Evolutionary conservation across 2,329 filamentous ascomycete species (phyloP).

Genomic region (Fusarium sacchari): DNA sequence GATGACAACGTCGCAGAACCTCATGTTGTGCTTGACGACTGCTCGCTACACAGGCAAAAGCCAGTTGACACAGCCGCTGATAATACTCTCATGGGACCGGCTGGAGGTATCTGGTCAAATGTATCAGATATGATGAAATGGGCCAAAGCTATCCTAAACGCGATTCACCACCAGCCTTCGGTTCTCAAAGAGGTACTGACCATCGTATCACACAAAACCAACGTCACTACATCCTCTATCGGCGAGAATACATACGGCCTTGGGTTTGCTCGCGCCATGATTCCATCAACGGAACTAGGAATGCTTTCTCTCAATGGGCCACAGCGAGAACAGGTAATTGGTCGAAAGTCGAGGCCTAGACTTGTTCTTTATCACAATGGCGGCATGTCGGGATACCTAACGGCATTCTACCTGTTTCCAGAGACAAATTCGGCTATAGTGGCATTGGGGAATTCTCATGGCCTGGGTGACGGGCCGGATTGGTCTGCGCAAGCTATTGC

Average conservation of each 20-base stretch:
- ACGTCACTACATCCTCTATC: background rate
- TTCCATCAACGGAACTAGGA: background rate
- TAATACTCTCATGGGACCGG: background rate
- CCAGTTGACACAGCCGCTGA: background rate
- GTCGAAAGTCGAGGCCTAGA: rapidly evolving
- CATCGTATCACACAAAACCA: background rate
- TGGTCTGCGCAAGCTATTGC: background rate
- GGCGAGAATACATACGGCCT: background rate
- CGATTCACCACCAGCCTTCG: background rate
- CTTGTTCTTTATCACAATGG: background rate
- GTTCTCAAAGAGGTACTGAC: background rate
- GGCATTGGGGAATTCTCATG: background rate
- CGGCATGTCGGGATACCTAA: background rate
- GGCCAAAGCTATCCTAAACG: background rate
- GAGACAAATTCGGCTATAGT: background rate
- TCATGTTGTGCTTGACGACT: background rate
- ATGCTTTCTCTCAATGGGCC: background rate
- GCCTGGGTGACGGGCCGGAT: background rate
- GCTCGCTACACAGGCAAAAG: background rate
- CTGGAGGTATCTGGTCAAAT: background rate
- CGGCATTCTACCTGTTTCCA: background rate
- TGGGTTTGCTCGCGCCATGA: background rate
- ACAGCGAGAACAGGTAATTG: background rate
- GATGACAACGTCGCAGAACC: rapidly evolving
- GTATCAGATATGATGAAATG: background rate